Evolutionary conservation across 1,284 basidiomycete species (phyloP), one percentile per base, ranked within the genome.

Genomic region (Puccinia horiana): DNA sequence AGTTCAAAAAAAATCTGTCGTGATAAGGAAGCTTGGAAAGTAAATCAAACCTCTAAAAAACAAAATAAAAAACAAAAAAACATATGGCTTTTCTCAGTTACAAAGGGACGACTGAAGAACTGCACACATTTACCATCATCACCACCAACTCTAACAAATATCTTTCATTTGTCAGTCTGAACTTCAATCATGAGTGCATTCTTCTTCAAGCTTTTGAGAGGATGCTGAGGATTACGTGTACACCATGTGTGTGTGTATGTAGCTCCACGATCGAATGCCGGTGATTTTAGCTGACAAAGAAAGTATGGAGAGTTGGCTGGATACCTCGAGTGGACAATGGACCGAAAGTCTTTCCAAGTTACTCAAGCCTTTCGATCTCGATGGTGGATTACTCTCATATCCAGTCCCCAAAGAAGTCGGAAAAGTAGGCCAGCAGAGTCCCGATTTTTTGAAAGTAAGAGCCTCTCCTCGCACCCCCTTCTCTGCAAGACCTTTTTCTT

Each of bases 401-500:
- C 91, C 91, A 80, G 96, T 98, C 0, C 93, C 94, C 0, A 91
- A 91, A 83, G 95, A 97, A 88, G 92, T 98, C 0, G 95, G 95
- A 0, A 96, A 93, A 88, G 92, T 97, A 2, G 94, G 94, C 8
- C 91, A 89, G 2, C 93, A 96, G 85, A 93, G 93, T 8, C 88
- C 92, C 0, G 90, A 91, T 0, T 96, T 94, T 86, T 92, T 98
- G 72, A 84, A 85, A 75, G 85, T 84, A 37, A 37, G 77, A 4
- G 32, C 6, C 44, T 14, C 37, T 16, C 40, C 4, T 29, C 35
- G 37, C 35, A 56, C 32, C 49, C 11, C 56, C 23, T 26, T 29
- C 1, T 29, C 26, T 52, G 1, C 44, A 37, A 40, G 23, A 52
- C 26, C 44, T 8, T 52, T 16, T 35, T 26, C 18, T 52, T 35